These are phyloP conservation scores for Plasmopara muralis DNA, from an alignment of 352 stramenopile genomes.

Conservation along the genomic window DNA sequence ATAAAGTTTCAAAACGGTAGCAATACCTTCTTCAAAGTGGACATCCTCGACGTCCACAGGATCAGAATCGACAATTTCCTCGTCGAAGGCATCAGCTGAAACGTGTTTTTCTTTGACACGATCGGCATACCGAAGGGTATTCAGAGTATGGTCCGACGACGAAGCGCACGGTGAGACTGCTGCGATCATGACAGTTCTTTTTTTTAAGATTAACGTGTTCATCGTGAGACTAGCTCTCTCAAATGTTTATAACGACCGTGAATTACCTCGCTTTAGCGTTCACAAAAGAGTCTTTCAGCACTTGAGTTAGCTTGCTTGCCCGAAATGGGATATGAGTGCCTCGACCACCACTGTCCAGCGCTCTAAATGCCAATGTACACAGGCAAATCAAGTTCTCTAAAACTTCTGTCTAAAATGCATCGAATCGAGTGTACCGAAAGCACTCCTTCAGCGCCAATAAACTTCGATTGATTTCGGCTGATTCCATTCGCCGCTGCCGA, in stretches of 20 bases:
- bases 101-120: constrained; percentile 94
- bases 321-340: constrained; percentile 93
- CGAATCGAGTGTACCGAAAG: constrained; percentile 63
- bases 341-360: constrained; percentile 86
- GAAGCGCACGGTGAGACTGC: constrained; percentile 91
- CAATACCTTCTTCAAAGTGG: constrained; percentile 47
- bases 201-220: background rate
- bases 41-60: constrained; percentile 51
- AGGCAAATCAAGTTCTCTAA: background rate
- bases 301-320: constrained; percentile 95
- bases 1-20: background rate
- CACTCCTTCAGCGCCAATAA: constrained; percentile 96
- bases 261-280: constrained; percentile 83
- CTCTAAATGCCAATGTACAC: constrained; percentile 24
- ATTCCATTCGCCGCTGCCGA: constrained; percentile 91
- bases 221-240: constrained; percentile 2
- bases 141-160: constrained; percentile 94
- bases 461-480: constrained; percentile 97
- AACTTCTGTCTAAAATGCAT: background rate
- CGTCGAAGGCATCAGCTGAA: constrained; percentile 59
- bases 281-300: constrained; percentile 97
- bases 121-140: constrained; percentile 96
- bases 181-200: constrained; percentile 94
- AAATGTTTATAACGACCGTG: background rate
- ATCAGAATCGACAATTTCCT: constrained; percentile 22